phyloP scores from a whole-genome alignment of 768 basidiomycete species.

The Cystobasidiopsis lactophilus region DNA sequence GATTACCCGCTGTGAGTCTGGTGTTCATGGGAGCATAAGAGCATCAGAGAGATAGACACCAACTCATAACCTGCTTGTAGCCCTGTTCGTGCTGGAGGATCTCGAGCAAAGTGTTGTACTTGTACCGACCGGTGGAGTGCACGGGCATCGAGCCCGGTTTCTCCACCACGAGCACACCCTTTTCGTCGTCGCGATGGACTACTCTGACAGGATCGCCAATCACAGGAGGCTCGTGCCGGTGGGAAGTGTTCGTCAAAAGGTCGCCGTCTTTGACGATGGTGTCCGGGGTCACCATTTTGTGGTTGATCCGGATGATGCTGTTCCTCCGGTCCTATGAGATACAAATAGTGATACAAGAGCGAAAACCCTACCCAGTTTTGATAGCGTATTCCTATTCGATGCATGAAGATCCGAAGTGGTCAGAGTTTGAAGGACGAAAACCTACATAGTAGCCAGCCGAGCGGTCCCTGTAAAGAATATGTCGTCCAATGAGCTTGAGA shows the following conservation, averaged over 20 bases:
- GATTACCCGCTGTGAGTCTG: conserved; percentile 53
- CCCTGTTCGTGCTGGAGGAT: conserved; percentile 68
- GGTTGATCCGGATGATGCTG: conserved; percentile 92
- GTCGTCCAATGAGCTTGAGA: background rate
- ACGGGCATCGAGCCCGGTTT: conserved; percentile 92
- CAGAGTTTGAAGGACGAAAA: background rate
- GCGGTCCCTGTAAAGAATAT: background rate
- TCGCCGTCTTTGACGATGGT: conserved; percentile 69
- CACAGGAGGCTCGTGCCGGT: conserved; percentile 76
- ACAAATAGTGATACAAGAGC: too few relatives aligned
- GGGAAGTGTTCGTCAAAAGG: conserved; percentile 17
- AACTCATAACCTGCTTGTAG: conserved; percentile 60
- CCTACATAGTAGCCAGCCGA: background rate
- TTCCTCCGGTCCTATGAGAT: too few relatives aligned
- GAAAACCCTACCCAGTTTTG: too few relatives aligned
- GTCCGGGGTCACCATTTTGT: conserved; percentile 55
- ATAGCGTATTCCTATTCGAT: conserved; percentile 38
- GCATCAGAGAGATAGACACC: conserved; percentile 23
- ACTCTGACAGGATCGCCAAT: conserved; percentile 61
- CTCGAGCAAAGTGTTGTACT: conserved; percentile 65
- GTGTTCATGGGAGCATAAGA: background rate
- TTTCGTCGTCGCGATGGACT: conserved; percentile 50
- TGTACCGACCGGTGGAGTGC: conserved; percentile 65
- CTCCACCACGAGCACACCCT: conserved; percentile 72
- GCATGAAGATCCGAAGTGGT: background rate